Conservation (phyloP, 331 rosid species). For the Malus hybrid region DNA sequence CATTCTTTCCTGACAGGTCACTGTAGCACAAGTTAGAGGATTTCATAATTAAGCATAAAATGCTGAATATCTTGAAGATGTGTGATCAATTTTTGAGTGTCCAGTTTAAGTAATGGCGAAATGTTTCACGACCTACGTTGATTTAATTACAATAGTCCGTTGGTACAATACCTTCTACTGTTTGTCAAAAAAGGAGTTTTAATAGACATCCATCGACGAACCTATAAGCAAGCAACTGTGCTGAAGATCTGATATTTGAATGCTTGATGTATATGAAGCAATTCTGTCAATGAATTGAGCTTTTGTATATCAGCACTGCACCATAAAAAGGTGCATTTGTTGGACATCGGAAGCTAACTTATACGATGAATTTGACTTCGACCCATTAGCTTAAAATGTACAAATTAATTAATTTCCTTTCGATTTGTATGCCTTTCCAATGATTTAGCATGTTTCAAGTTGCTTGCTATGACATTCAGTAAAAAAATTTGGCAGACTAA, state of each 20-base stretch:
- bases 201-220: background rate
- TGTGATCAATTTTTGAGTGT: background rate
- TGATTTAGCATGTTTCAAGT: background rate
- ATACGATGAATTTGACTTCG: background rate
- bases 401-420: background rate
- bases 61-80: background rate
- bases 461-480: background rate
- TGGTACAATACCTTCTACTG: background rate
- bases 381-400: background rate
- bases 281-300: background rate
- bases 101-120: background rate
- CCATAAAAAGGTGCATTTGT: background rate
- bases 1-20: constrained; percentile 52
- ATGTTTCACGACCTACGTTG: background rate
- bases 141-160: background rate
- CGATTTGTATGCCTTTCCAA: background rate
- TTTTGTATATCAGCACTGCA: background rate
- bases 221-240: background rate
- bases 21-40: constrained; percentile 28
- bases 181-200: background rate
- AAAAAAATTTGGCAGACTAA: background rate
- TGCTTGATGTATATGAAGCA: background rate
- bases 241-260: background rate
- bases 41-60: background rate
- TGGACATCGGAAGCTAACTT: background rate